phyloP scores from a whole-genome alignment of 306 rosid species.

The Glycine latifolia region DNA sequence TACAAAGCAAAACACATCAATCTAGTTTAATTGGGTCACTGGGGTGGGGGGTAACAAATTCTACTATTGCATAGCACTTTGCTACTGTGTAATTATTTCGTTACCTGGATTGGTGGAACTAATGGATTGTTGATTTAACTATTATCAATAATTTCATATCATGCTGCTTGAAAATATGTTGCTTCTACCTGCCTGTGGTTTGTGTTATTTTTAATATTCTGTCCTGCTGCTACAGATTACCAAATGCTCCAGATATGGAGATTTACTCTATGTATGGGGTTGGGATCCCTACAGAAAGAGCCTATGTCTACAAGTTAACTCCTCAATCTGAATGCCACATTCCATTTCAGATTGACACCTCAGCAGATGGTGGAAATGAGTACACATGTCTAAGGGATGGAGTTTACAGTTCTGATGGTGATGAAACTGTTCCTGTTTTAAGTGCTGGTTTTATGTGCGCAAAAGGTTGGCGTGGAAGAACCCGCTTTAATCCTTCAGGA shows the following conservation, averaged over 20 bases:
- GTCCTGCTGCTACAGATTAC: slow-evolving; percentile 68
- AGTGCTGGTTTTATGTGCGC: slow-evolving; percentile 91
- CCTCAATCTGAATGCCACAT: slow-evolving; percentile 71
- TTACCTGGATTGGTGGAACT: slow-evolving; percentile 35
- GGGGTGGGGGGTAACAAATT: slow-evolving; percentile 19
- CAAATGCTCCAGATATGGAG: slow-evolving; percentile 86
- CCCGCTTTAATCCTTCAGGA: slow-evolving; percentile 85
- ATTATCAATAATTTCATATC: slow-evolving; percentile 25
- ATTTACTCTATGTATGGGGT: slow-evolving; percentile 89
- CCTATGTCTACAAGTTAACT: slow-evolving; percentile 74
- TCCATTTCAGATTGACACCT: slow-evolving; percentile 85
- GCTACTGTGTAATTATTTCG: slow-evolving; percentile 8
- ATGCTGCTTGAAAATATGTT: slow-evolving; percentile 9
- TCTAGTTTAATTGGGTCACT: slow-evolving; percentile 22
- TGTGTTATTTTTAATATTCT: slow-evolving; percentile 38
- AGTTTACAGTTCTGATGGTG: slow-evolving; percentile 70
- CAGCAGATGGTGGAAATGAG: slow-evolving; percentile 68
- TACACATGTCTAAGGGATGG: slow-evolving; percentile 74
- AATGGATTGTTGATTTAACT: slow-evolving; percentile 31
- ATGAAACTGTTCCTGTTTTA: slow-evolving; percentile 87
- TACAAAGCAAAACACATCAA: slow-evolving; percentile 8
- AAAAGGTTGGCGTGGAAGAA: slow-evolving; percentile 84
- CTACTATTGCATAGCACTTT: neutral
- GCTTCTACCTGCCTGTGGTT: slow-evolving; percentile 34
- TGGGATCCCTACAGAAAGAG: slow-evolving; percentile 88